Base-by-base conservation (phyloP, 2,329 filamentous ascomycete genomes). In the Cladosporium oxysporum region DNA sequence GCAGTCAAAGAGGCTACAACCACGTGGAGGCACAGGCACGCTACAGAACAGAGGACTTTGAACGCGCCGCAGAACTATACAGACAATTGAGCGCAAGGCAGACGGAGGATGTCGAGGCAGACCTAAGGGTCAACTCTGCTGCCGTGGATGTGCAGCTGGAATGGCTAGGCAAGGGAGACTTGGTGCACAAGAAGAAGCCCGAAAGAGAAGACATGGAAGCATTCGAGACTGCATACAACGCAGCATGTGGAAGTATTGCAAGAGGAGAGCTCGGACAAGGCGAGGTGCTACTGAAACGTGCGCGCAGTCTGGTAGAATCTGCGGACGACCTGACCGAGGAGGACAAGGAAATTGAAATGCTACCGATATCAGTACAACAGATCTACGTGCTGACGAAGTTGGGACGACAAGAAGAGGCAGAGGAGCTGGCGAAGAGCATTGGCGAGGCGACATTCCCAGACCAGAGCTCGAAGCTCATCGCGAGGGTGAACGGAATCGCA, bases 151-250 rank as follows among this genome's bases (percentile, higher is more conserved):
- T 91, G 18, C 91, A 95, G 78, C 79, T 91, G 14, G 84, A 89
- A 69, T 94, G 90, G 90, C 80, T 85, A 59, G 87, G 87, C 4
- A 80, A 81, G 58, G 84, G 83, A 21, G 78, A 84, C 66, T 74
- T 82, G 41, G 82, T 82, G 44, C 78, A 80, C 66, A 84, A 83
- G 70, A 85, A 86, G 76, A 86, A 86, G 73, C 81, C 84, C 10
- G 79, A 79, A 7, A 80, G 84, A 66, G 87, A 88, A 67, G 87
- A 91, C 71, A 79, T 90, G 29, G 90, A 93, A 68, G 86, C 89
- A 1, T 95, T 95, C 71, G 92, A 95, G 80, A 89, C 90, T 29
- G 89, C 90, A 12, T 96, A 91, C 79, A 96, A 96, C 76, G 85
- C 87, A 28, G 91, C 91, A 10, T 94, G 91, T 76, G 84, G 84